Evolutionary conservation across 495 filamentous ascomycete genomes (phyloP), one percentile per base, ranked within the genome.

Genomic region (Eremomyces bilateralis): DNA sequence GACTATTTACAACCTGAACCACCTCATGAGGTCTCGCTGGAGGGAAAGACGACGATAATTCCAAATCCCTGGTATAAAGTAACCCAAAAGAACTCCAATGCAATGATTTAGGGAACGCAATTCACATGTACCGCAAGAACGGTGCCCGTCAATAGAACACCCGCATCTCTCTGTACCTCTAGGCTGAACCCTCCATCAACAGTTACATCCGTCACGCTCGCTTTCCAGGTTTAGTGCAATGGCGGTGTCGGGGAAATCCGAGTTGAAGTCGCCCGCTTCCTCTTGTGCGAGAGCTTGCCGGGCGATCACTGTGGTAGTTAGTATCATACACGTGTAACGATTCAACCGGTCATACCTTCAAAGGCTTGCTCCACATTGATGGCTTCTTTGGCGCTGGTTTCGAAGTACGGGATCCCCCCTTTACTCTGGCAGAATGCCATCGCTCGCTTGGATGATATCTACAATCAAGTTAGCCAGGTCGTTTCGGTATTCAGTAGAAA

Each of bases 311-410:
- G 41, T 15, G 35, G 33, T n/a, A 35, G 25, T 37, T 15, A 37
- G 36, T 19, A 19, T 38, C 12, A 1, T n/a, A n/a, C 2, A 1
- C 15, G 12, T 1, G 5, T 17, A 17, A 16, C 15, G 12, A 19
- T 35, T 1, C 29, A 20, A 35, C 12, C 12, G 13, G 11, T 15
- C 61, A 42, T 56, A 92, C 85, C 80, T 64, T 95, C 88, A 52
- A 99, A 99, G 33, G 88, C 90, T 56, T 94, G 80, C 61, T 99
- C 88, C 11, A 99, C 88, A 46, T 95, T 94, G 50, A 93, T 71
- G 18, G 84, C 90, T 54, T 99, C 88, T 63, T 99, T 99, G 24
- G 88, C 88, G 57, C 84, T 94, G 4, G 88, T 95, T 67, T 99
- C 88, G 48, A 95, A 99, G 54, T 95, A 99, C 2, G 90, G 90